These are phyloP conservation scores for Epipyxis sp. DNA, from an alignment of 108 stramenopile genomes.

Conservation along the genomic window DNA sequence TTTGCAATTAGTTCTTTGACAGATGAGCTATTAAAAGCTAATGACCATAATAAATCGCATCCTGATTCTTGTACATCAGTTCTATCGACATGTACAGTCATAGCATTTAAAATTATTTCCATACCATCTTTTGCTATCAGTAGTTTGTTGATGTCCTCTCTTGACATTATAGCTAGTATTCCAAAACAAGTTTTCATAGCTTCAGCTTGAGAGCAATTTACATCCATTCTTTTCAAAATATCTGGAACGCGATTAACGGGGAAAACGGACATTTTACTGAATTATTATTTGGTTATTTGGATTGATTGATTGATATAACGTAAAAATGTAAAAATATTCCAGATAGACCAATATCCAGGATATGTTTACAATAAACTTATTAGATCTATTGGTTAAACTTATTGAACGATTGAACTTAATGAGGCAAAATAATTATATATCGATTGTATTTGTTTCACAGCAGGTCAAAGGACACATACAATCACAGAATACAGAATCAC, in stretches of 20 bases:
- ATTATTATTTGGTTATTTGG: neutral
- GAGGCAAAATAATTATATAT: too few species aligned
- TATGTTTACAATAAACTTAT: too few species aligned
- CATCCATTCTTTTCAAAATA: constrained; percentile 55
- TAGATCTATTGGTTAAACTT: too few species aligned
- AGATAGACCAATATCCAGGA: too few species aligned
- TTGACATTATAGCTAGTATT: constrained; percentile 55
- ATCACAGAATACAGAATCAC: too few species aligned
- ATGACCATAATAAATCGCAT: constrained; percentile 56
- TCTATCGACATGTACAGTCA: constrained; percentile 48
- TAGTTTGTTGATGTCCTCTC: constrained; percentile 57
- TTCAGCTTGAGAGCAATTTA: constrained; percentile 43
- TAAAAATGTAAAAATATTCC: too few species aligned
- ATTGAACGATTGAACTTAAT: too few species aligned
- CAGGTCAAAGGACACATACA: too few species aligned
- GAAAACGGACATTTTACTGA: neutral
- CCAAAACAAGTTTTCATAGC: constrained; percentile 60
- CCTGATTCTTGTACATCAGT: constrained; percentile 47
- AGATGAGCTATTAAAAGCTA: constrained; percentile 54
- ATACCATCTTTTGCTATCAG: constrained; percentile 58
- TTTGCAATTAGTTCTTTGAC: constrained; percentile 55
- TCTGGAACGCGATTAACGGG: constrained; percentile 51
- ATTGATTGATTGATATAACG: too few species aligned
- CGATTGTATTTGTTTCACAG: too few species aligned
- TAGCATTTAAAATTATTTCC: constrained; percentile 48